Percentiles rank a stretch among this genome's conserved stretches.
Evolutionary conservation across 2,329 filamentous ascomycete genomes (phyloP).

Genomic region (Aspergillus vadensis): DNA sequence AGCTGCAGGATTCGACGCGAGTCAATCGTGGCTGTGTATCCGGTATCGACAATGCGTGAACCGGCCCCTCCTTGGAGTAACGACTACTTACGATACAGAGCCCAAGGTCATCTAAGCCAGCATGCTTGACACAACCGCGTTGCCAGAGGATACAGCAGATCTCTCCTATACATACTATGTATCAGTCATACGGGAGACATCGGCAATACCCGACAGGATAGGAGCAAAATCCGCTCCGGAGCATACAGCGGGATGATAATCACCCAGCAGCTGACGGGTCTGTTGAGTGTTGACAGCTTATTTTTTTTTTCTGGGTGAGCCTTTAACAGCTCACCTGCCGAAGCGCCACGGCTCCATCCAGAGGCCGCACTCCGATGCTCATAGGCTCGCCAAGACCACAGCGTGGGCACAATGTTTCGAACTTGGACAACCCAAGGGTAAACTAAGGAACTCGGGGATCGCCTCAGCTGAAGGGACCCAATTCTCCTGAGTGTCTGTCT

Average conservation of each 20-base stretch:
- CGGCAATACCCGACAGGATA: neutral
- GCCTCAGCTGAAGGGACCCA: neutral
- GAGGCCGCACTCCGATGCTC: neutral
- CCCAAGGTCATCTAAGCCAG: too few relatives aligned
- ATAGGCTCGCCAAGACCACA: constrained; percentile 3
- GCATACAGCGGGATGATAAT: neutral
- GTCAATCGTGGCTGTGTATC: constrained; percentile 1
- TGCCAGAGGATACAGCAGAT: too few relatives aligned
- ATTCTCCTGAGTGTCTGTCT: neutral
- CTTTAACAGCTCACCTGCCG: neutral
- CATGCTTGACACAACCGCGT: too few relatives aligned
- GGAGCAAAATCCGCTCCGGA: neutral
- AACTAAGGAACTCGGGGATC: neutral
- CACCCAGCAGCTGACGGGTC: neutral
- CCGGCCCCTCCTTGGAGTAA: neutral
- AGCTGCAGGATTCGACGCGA: neutral
- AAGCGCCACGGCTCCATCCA: neutral
- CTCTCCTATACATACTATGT: too few relatives aligned
- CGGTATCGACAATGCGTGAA: neutral
- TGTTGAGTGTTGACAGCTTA: neutral
- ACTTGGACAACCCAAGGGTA: neutral
- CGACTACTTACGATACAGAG: too few relatives aligned
- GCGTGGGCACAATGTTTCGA: neutral
- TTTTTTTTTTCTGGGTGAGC: neutral
- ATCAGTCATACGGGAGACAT: neutral